phyloP scores from a whole-genome alignment of 371 early-diverging fungal genomes.

The Mucor circinelloides region DNA sequence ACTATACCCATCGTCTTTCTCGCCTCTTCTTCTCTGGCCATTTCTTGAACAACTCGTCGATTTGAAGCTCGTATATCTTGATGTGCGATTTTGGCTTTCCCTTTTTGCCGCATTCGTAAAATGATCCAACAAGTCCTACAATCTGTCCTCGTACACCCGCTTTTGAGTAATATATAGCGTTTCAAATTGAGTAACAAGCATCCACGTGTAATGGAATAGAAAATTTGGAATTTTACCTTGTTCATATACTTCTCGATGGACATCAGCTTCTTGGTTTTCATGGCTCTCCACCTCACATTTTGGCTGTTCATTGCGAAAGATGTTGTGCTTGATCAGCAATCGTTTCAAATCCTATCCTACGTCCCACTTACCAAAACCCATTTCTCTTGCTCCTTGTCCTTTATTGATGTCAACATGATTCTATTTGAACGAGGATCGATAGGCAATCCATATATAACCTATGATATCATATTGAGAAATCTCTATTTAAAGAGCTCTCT shows the following conservation, averaged over 20 bases:
- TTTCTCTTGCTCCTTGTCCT: constrained; percentile 43
- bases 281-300: constrained; percentile 64
- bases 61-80: constrained; percentile 57
- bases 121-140: constrained; percentile 44
- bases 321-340: not conserved
- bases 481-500: not conserved
- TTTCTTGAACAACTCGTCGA: constrained; percentile 49
- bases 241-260: constrained; percentile 59
- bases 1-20: constrained; percentile 54
- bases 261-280: constrained; percentile 54
- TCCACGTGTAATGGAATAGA: not conserved
- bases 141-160: constrained; percentile 57
- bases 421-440: constrained; percentile 51
- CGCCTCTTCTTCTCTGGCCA: constrained; percentile 58
- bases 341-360: too few relatives aligned
- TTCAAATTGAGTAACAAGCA: not conserved
- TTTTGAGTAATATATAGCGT: constrained; percentile 14
- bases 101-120: constrained; percentile 45
- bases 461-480: not conserved
- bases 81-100: constrained; percentile 50
- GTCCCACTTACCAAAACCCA: constrained; percentile 51
- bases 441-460: constrained; percentile 63
- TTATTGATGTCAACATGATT: constrained; percentile 53
- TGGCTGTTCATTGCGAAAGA: constrained; percentile 30
- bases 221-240: constrained; percentile 45